Base-by-base conservation (phyloP, 1,284 basidiomycete genomes). In the Exobasidium rhododendri region DNA sequence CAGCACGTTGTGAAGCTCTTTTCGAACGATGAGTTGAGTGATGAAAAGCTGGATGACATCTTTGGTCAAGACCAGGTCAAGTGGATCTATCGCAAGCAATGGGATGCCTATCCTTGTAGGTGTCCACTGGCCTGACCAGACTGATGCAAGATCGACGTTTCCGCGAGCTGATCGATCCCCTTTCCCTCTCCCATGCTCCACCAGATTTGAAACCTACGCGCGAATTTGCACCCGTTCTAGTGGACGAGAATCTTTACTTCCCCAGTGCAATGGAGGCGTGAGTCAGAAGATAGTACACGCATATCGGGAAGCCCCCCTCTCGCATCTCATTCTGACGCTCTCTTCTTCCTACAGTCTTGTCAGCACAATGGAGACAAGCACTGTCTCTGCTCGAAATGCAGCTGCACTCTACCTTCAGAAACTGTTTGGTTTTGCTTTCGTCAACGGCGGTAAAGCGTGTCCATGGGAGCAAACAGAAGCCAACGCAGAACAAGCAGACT, bases 311-410 rank as follows among this genome's bases (percentile, higher is more conserved):
- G 50, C 14, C 24, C 29, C 7, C n/a, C 14, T 31, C n/a, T n/a
- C n/a, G n/a, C n/a, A n/a, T n/a, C 50, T 65, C 50, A 26, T 45
- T 35, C 6, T 24, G 11, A n/a, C 22, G 20, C 31, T 47, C 22
- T 50, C 7, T 50, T 50, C 46, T 24, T 35, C 60, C 40, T 28
- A 46, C n/a, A 53, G 50, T 56, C 44, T 67, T 28, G 53, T 40
- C 17, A 55, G 24, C 14, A 89, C 89, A 7, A 94, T 96, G 92
- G 92, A 97, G 81, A 94, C 93, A 0, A 87, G 91, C 80, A 93
- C 90, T 0, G 81, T 96, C 44, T 84, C 90, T 0, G 86, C 90
- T 0, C 86, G 91, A 43, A 94, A 96, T 76, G 91, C 53, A 0
- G 77, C 69, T 2, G 76, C 55, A 0, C 59, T 75, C 40, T 50